These are phyloP conservation scores for Kodamaea hsintzibuensis DNA, from an alignment of 805 yeast species.

Conservation along the genomic window DNA sequence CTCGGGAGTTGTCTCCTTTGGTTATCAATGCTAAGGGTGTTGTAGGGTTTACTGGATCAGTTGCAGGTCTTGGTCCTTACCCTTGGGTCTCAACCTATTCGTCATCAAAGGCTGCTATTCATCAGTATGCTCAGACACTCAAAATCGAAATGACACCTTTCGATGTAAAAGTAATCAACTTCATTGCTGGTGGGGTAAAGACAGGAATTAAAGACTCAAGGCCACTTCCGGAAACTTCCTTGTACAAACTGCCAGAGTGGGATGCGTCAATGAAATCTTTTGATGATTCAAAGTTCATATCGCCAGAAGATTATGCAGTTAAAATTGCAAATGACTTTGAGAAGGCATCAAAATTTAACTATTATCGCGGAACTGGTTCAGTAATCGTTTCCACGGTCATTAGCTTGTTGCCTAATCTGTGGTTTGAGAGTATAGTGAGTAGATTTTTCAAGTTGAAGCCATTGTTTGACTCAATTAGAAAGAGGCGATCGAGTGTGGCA, in stretches of 20 bases:
- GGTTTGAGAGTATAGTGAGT: background rate
- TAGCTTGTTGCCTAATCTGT: background rate
- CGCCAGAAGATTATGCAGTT: constrained; percentile 55
- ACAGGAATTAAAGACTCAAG: constrained; percentile 65
- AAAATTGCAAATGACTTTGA: constrained; percentile 50
- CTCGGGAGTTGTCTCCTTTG: constrained; percentile 55
- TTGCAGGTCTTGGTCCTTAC: constrained; percentile 66
- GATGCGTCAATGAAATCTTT: constrained; percentile 19
- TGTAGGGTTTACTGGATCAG: constrained; percentile 73
- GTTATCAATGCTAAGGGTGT: constrained; percentile 67
- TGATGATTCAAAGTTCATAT: constrained; percentile 56
- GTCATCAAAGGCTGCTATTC: constrained; percentile 74
- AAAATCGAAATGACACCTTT: constrained; percentile 71
- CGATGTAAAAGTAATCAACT: constrained; percentile 69
- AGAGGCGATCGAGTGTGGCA: background rate
- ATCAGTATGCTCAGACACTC: constrained; percentile 63
- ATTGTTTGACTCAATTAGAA: background rate
- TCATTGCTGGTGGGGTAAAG: constrained; percentile 74
- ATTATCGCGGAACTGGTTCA: constrained; percentile 4
- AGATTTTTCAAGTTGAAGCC: background rate
- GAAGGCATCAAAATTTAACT: background rate
- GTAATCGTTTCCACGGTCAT: background rate
- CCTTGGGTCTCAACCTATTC: constrained; percentile 72
- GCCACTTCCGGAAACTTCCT: constrained; percentile 55
- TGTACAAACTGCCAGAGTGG: constrained; percentile 54